Conservation (phyloP, 495 filamentous ascomycete genomes). For the Polyplosphaeria fusca region DNA sequence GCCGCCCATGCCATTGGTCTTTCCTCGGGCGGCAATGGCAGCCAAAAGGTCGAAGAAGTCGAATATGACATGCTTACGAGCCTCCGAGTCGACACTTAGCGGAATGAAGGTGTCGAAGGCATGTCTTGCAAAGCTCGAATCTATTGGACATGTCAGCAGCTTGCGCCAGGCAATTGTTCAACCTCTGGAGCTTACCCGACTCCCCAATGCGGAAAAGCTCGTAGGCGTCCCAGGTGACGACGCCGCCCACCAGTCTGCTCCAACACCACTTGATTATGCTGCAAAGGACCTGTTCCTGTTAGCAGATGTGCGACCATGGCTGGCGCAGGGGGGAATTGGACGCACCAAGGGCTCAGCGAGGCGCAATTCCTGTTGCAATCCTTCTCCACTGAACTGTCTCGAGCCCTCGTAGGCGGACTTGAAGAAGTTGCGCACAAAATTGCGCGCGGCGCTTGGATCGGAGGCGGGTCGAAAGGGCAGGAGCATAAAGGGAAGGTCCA, state of each 20-base stretch:
- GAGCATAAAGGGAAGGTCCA: constrained; percentile 88
- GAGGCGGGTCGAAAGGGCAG: constrained; percentile 93
- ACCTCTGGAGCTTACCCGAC: constrained; percentile 58
- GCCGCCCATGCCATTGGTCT: constrained; percentile 88
- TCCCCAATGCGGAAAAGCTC: constrained; percentile 94
- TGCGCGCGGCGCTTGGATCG: constrained; percentile 84
- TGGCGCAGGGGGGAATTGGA: constrained; percentile 15
- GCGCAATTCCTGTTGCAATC: constrained; percentile 78
- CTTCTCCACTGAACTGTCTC: constrained; percentile 54
- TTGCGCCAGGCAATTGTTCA: not conserved
- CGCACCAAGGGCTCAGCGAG: constrained; percentile 88
- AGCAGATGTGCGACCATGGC: constrained; percentile 22
- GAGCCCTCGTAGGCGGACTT: constrained; percentile 47
- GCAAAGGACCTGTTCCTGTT: constrained; percentile 67
- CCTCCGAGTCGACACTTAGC: constrained; percentile 83
- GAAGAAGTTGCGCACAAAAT: constrained; percentile 93
- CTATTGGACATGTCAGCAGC: constrained; percentile 48
- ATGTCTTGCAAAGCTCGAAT: constrained; percentile 87
- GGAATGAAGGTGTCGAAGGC: constrained; percentile 96
- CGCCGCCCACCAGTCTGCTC: constrained; percentile 86
- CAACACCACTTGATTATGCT: constrained; percentile 99
- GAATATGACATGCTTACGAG: constrained; percentile 84
- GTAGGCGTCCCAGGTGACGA: constrained; percentile 96
- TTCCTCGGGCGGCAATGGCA: constrained; percentile 76
- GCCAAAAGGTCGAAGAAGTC: constrained; percentile 95